Evolutionary conservation across 352 stramenopile genomes (phyloP), one percentile per base, ranked within the genome.

Genomic region (Thraustochytrium striatum): DNA sequence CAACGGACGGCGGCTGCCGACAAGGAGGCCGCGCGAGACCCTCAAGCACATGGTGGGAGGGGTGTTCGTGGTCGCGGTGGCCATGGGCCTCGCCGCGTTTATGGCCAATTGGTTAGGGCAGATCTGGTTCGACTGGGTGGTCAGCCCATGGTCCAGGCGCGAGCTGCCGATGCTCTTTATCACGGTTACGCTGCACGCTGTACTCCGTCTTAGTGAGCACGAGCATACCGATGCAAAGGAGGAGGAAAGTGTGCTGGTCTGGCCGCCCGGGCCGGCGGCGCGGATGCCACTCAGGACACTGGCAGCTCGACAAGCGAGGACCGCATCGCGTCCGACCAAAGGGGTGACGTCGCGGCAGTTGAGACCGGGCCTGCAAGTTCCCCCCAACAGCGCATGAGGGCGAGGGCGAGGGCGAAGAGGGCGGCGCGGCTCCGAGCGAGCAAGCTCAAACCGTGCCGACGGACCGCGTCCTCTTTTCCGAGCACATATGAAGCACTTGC

Each of bases 401-500:
- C n/a, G n/a, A n/a, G n/a, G n/a, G n/a, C n/a, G n/a, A n/a, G n/a
- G n/a, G n/a, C n/a, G n/a, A n/a, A n/a, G n/a, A n/a, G n/a, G n/a
- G n/a, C n/a, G n/a, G n/a, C n/a, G n/a, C n/a, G n/a, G n/a, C n/a
- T n/a, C n/a, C n/a, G n/a, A n/a, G n/a, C n/a, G n/a, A n/a, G n/a
- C n/a, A n/a, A n/a, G n/a, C n/a, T n/a, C n/a, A n/a, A n/a, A n/a
- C n/a, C n/a, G n/a, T n/a, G n/a, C n/a, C n/a, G n/a, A n/a, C n/a
- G n/a, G n/a, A n/a, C n/a, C n/a, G n/a, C n/a, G n/a, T n/a, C n/a
- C n/a, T n/a, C n/a, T n/a, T n/a, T n/a, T n/a, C n/a, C n/a, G n/a
- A n/a, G n/a, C n/a, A n/a, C n/a, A n/a, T n/a, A n/a, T n/a, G n/a
- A 75, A 75, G 50, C 65, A 43, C 13, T 30, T 75, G 19, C 65